phyloP scores from a whole-genome alignment of 2,329 filamentous ascomycete genomes.

The Aphanocladium album region DNA sequence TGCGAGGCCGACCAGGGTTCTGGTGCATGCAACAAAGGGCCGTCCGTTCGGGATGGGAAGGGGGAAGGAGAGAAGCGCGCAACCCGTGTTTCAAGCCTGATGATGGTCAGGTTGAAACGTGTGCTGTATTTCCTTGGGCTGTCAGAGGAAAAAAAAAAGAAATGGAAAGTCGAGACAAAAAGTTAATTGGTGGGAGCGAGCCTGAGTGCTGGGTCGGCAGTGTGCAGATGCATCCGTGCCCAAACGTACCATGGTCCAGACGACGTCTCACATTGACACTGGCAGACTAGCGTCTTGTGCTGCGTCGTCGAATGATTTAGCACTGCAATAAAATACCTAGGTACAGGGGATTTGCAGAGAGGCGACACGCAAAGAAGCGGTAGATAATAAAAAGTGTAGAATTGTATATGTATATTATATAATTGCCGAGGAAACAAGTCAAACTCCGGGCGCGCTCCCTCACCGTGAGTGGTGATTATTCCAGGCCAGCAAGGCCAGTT shows the following conservation, averaged over 20 bases:
- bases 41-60: not conserved
- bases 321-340: not conserved
- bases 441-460: not conserved
- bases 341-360: not conserved
- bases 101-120: slow-evolving; percentile 3
- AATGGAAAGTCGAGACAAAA: not conserved
- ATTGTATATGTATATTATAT: slow-evolving; percentile 5
- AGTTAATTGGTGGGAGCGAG: not conserved
- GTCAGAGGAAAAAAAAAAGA: not conserved
- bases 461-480: slow-evolving; percentile 5
- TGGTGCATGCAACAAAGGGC: not conserved
- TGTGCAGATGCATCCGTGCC: slow-evolving; percentile 5
- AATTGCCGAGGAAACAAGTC: not conserved
- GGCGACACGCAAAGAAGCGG: not conserved
- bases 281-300: not conserved
- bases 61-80: not conserved
- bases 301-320: not conserved
- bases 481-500: slow-evolving; percentile 8
- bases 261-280: slow-evolving; percentile 5
- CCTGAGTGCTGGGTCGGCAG: not conserved
- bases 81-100: not conserved
- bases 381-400: not conserved
- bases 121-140: not conserved
- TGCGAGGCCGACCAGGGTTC: not conserved
- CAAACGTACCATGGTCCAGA: not conserved